Evolutionary conservation across 2,329 filamentous ascomycete species (phyloP), one percentile per base, ranked within the genome.

Genomic region (Ascocoryne sarcoides): DNA sequence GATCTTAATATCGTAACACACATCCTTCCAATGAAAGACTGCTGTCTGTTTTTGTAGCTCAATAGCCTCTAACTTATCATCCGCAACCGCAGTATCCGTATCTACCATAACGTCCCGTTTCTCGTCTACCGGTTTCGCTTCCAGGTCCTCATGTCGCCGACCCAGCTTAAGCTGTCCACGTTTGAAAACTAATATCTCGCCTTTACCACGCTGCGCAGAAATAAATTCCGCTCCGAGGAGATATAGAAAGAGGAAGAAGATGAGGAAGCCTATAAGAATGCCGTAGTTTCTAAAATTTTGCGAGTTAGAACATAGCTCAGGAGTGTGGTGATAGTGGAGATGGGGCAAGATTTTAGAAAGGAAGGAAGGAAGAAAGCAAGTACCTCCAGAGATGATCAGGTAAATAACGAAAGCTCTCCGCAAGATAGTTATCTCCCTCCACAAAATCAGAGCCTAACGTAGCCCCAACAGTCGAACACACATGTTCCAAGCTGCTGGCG

Each of bases 1-100:
- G 59, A 84, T 79, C 52, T 76, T 74, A 57, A 86, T 80, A 41
- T 85, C 79, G 52, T 84, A 94, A 64, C 81, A 87, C 3, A 74
- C 43, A 20, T 46, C 32, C 5, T 42, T 47, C 49, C 51, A 53
- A 16, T 47, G 46, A 38, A 26, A 26, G 12, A 26, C 12, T 7
- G 23, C 23, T 7, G 23, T 26, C 12, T 26, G 23, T 12, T 26
- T 26, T 12, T 7, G 23, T 7, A 26, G 23, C 7, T 7, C 7
- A 7, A 26, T 26, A 12, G 23, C 12, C 7, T 26, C 23, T 12
- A 12, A 26, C 23, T 7, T 7, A 7, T 12, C 23, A 26, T 26
- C 23, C 12, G 23, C 7, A 26, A 12, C 12, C 12, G 23, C 7
- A 26, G 23, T 26, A 12, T 26, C 12, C 7, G 23, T 7, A 12